Evolutionary conservation across 805 yeast genomes (phyloP), one percentile per base, ranked within the genome.

Genomic region (Spathaspora girioi): DNA sequence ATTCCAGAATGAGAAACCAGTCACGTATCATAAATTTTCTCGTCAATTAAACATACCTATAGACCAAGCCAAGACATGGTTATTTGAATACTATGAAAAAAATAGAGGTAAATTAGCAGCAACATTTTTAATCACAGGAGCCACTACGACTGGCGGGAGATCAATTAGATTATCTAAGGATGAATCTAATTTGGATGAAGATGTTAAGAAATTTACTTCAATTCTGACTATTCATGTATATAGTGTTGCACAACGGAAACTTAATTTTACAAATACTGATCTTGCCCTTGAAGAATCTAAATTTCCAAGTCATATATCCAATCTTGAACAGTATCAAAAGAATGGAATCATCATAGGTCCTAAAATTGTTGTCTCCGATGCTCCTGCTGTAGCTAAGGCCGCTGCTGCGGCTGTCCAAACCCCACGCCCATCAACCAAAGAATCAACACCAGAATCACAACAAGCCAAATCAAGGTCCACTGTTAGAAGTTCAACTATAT

Each of bases 11-110:
- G 55, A 58, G 18, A 54, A 53, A 31, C 61, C 63, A 20, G 72
- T 75, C 43, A 76, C 79, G 0, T 80, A 75, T 55, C 72, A 71
- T 46, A 60, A 71, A 7, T 64, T 78, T 7, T 65, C 81, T 3
- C 64, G 81, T 44, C 66, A 65, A 7, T 57, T 76, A 48, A 61
- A 62, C n/a, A 60, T 78, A 9, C 71, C 74, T 45, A 69, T 66
- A 1, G 45, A 59, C 19, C 67, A 66, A 32, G 71, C 83, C 14
- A 80, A 78, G 56, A 55, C 49, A 20, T 49, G 70, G 5, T 66
- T 80, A 26, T 65, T 64, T 53, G 61, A 69, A 3, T 80, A 68
- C 58, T 76, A 71, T 55, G 54, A 57, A 5, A 56, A 66, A 32
- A 71, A 78, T 55, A 62, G 59, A 49, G 54, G 68, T 15, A 62